A percentile compares a stretch with the other conserved stretches of the same genome.
phyloP scores from a whole-genome alignment of 2,329 filamentous ascomycete species.

The Karstenula rhodostoma region DNA sequence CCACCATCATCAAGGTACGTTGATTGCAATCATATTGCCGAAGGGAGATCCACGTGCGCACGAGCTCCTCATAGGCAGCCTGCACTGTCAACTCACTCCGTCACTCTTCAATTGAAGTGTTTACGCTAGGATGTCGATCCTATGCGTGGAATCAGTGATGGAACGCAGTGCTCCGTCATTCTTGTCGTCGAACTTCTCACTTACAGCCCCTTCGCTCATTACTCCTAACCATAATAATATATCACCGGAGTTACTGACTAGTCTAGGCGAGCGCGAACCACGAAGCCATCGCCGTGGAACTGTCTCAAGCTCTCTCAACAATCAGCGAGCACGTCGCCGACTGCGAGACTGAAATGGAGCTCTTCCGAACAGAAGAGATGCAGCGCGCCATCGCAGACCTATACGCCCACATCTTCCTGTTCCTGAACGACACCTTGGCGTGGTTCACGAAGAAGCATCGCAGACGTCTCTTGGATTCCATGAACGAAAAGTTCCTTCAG shows the following conservation, averaged over 20 bases:
- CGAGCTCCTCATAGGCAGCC: no score
- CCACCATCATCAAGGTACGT: slow-evolving; percentile 1
- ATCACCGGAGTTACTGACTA: background rate
- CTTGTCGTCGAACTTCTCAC: no score
- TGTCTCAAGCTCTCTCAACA: slow-evolving; percentile 24
- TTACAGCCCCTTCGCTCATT: no score
- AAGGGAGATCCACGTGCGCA: no score
- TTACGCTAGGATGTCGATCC: no score
- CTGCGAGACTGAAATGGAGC: slow-evolving; percentile 22
- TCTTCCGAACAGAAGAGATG: slow-evolving; percentile 28
- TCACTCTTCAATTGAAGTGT: no score
- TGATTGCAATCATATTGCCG: no score
- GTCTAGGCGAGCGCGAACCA: slow-evolving; percentile 31
- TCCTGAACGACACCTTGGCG: slow-evolving; percentile 28
- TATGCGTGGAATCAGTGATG: no score
- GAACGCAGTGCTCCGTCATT: no score
- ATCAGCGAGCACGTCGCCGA: slow-evolving; percentile 29
- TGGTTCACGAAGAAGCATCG: slow-evolving; percentile 30
- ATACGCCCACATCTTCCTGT: slow-evolving; percentile 35
- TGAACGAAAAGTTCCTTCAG: slow-evolving; percentile 29
- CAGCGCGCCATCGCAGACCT: slow-evolving; percentile 24
- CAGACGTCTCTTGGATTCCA: slow-evolving; percentile 21
- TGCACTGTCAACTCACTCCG: no score
- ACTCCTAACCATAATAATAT: background rate
- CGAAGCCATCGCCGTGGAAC: slow-evolving; percentile 27